A percentile compares a stretch with the other conserved stretches of the same genome.
phyloP scores from a whole-genome alignment of 129 eudicot genomes.

The Escallonia rubra region DNA sequence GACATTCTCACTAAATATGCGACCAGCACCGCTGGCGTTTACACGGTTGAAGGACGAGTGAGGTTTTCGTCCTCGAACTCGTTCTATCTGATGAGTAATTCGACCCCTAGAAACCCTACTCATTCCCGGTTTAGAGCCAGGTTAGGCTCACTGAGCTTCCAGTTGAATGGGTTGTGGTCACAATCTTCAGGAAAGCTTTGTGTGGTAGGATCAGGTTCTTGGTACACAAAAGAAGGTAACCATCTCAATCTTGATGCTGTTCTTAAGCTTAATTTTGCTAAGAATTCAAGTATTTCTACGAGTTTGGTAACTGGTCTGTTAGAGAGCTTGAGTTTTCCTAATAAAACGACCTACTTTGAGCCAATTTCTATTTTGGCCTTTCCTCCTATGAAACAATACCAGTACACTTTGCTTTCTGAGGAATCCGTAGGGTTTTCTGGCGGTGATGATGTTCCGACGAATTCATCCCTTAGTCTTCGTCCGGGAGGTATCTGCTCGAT shows the following conservation, averaged over 20 bases:
- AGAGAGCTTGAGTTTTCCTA: conserved; percentile 39
- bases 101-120: conserved; percentile 2
- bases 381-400: conserved; percentile 37
- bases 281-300: conserved; percentile 28
- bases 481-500: conserved; percentile 21
- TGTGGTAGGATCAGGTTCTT: conserved; percentile 50
- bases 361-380: conserved; percentile 45
- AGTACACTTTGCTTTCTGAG: conserved; percentile 24
- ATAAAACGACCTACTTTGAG: conserved; percentile 34
- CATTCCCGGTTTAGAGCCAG: not conserved
- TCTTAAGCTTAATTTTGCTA: conserved; percentile 43
- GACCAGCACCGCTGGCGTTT: conserved; percentile 23
- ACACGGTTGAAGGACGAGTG: conserved; percentile 38
- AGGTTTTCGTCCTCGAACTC: conserved; percentile 12
- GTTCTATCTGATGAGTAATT: conserved; percentile 8
- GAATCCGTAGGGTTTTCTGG: conserved; percentile 12
- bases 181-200: conserved; percentile 42
- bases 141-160: conserved; percentile 12
- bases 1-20: not conserved
- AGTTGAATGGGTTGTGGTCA: conserved; percentile 60
- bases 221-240: conserved; percentile 22
- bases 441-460: not conserved
- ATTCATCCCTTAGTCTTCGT: conserved; percentile 21
- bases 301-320: conserved; percentile 51
- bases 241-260: conserved; percentile 33